Base-by-base conservation (phyloP, 192 early-diverging fungal genomes). In the Linnemannia elongata region DNA sequence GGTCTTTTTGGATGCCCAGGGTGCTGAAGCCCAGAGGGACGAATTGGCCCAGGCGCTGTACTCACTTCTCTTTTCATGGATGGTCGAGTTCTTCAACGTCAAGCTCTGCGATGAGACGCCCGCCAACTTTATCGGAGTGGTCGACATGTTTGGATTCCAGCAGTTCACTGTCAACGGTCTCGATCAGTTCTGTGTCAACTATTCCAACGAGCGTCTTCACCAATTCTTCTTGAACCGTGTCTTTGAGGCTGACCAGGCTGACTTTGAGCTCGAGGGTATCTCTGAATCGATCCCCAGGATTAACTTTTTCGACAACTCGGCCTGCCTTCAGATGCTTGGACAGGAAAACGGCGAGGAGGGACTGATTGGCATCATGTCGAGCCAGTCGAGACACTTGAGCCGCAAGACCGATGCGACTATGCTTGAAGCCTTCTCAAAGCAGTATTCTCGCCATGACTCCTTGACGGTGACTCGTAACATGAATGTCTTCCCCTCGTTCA, bases 151-250 rank as follows among this genome's bases (percentile, higher is more conserved):
- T 76, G 97, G 98, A 12, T 97, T 96, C 90, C 89, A 93, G 76
- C 90, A 90, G 47, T 75, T 72, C 44, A 24, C 75, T 24, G 55
- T 74, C 79, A 85, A 95, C 93, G 86, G 90, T 82, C 87, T 97
- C 89, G 93, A 94, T 82, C 92, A 95, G 77, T 93, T 95, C 69
- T 89, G 92, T 79, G 89, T 90, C 78, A 97, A 97, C 89, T 97
- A 94, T 82, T 94, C 97, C 74, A 97, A 96, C 88, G 97, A 98
- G 89, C 93, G 97, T 72, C 88, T 98, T 18, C 94, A 97, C 77
- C 91, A 94, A 76, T 96, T 96, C 78, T 86, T 93, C 76, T 89
- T 93, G 57, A 91, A 93, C 49, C 92, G 94, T 60, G 83, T 96
- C 68, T 95, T 97, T 76, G 96, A 97, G 81, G 87, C 90, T 4